Evolutionary conservation across 805 yeast genomes (phyloP), one percentile per base, ranked within the genome.

Genomic region (Sugiyamaella chiloensis): DNA sequence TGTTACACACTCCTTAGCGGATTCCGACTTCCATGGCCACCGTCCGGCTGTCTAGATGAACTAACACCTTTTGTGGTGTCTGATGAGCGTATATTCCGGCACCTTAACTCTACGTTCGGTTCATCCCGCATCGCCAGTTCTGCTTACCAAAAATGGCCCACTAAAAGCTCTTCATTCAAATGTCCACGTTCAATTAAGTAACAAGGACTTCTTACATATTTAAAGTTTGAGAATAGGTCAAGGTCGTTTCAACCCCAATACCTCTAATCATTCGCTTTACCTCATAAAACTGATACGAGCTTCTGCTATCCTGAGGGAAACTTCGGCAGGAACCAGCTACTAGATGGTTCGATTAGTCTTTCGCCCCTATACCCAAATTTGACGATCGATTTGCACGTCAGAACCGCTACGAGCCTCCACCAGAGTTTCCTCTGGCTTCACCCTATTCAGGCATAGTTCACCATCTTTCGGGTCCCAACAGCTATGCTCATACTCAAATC

Each of bases 1-100:
- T 65, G 67, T 66, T 63, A 64, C 71, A 67, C 73, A 71, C 69
- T 71, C 77, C 78, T 73, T 73, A 72, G 76, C 75, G 77, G 76
- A 71, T 74, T 70, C 76, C 75, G 64, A 66, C 73, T 68, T 70
- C 69, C 63, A 65, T 62, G 72, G 78, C 78, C 69, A 73, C 76
- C 77, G 76, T 72, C 77, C 77, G 73, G 74, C 69, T 63, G 65
- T 65, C 72, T 68, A 60, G 64, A 65, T 64, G 67, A 64, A 65
- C 70, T 64, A 68, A 67, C 70, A 67, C 72, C 71, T 66, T 65
- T 68, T 68, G 70, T 67, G 72, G 71, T 65, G 67, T 66, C 69
- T 65, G 68, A 67, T 66, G 67, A 66, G 72, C 70, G 69, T 66
- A 66, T 60, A 67, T 62, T 67, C 67, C 64, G 70, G 68, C 69